Percentiles rank a stretch among this genome's conserved stretches.
These are phyloP conservation scores for Suillus brevipes DNA, from an alignment of 768 basidiomycete genomes.

Conservation along the genomic window DNA sequence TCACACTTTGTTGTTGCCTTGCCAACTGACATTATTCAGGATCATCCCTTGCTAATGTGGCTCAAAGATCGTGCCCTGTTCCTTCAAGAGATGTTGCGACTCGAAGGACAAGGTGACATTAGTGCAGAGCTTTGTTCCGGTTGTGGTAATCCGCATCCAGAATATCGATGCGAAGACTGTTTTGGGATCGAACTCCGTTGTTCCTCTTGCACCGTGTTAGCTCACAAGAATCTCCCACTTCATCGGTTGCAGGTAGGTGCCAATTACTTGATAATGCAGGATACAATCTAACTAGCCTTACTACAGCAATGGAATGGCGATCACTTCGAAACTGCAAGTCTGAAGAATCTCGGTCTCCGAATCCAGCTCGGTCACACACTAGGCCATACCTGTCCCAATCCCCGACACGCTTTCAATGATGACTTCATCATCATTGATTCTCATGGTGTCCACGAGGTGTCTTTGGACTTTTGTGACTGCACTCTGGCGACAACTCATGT, in stretches of 20 bases:
- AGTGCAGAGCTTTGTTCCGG: neutral
- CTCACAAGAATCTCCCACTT: slow-evolving; percentile 15
- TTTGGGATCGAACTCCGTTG: slow-evolving; percentile 11
- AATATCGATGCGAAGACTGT: slow-evolving; percentile 13
- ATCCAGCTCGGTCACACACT: slow-evolving; percentile 22
- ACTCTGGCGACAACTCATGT: neutral
- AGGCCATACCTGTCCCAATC: slow-evolving; percentile 10
- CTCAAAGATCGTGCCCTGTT: neutral
- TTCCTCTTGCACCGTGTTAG: neutral
- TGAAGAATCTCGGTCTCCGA: slow-evolving; percentile 18
- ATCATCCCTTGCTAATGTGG: slow-evolving; percentile 4
- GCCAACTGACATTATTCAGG: neutral
- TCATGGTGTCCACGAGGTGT: neutral
- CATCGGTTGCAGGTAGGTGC: slow-evolving; percentile 17
- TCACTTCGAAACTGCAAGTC: slow-evolving; percentile 11
- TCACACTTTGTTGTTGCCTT: neutral
- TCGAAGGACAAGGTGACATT: slow-evolving; percentile 4
- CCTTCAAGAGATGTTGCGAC: slow-evolving; percentile 10
- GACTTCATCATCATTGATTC: slow-evolving; percentile 22
- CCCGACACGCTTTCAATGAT: neutral
- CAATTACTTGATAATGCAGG: neutral
- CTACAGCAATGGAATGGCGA: slow-evolving; percentile 20
- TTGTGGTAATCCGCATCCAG: neutral
- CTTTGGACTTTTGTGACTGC: neutral
- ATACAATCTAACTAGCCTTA: neutral